Percentiles rank a stretch among this genome's conserved stretches.
These are phyloP conservation scores for Triglochin maritima DNA, from an alignment of 106 monocot species.

Conservation along the genomic window DNA sequence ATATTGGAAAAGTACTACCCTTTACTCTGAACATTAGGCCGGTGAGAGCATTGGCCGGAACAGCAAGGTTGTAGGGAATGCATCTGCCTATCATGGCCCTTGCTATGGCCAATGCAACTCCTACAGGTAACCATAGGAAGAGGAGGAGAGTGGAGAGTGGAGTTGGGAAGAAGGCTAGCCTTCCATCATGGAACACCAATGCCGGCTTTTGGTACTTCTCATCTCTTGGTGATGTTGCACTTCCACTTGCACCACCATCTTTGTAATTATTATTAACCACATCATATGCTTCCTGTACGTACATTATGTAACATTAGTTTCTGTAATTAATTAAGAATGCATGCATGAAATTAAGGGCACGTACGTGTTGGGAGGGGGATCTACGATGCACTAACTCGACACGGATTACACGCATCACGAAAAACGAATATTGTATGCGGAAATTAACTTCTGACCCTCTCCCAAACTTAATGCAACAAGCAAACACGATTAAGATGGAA, in stretches of 20 bases:
- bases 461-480: no score
- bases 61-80: conserved; percentile 34
- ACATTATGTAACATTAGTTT: neutral
- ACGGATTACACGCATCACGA: no score
- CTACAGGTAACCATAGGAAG: conserved; percentile 66
- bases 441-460: no score
- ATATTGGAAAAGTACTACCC: no score
- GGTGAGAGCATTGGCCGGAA: conserved; percentile 11
- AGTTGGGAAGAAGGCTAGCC: conserved; percentile 69
- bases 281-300: conserved; percentile 42
- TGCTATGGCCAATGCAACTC: conserved; percentile 19
- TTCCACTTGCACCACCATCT: no score
- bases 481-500: no score
- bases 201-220: conserved; percentile 74
- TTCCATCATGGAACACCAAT: conserved; percentile 70
- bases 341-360: no score
- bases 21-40: conserved; percentile 27
- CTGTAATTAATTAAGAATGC: no score
- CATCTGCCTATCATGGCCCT: conserved; percentile 27
- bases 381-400: no score
- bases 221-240: conserved; percentile 20
- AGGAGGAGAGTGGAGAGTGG: conserved; percentile 31
- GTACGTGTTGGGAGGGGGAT: no score
- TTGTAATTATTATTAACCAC: no score
- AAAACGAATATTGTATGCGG: no score